These are phyloP conservation scores for Lipomyces sp. DNA, from an alignment of 805 yeast genomes.

Conservation along the genomic window DNA sequence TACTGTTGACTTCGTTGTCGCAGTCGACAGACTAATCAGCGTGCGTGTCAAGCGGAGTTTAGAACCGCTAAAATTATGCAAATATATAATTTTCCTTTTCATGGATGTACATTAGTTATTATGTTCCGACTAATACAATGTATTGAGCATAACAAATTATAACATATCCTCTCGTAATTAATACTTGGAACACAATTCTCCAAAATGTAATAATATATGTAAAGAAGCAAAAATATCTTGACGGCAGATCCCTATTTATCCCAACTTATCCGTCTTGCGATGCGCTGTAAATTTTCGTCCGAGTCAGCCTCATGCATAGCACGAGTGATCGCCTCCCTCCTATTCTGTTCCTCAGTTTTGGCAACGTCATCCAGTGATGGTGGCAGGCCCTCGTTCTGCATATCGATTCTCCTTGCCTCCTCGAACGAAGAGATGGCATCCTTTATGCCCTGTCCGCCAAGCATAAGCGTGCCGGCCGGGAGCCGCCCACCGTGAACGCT, in stretches of 20 bases:
- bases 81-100: neutral
- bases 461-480: slow-evolving; percentile 83
- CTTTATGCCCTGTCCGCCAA: slow-evolving; percentile 80
- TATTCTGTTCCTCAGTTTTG: slow-evolving; percentile 53
- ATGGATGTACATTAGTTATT: neutral
- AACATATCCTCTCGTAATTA: neutral
- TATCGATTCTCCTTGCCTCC: slow-evolving; percentile 80
- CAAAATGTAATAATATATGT: neutral
- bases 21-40: no score
- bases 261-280: slow-evolving; percentile 30
- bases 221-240: neutral
- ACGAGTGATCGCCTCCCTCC: slow-evolving; percentile 45
- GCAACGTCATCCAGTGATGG: slow-evolving; percentile 68
- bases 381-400: slow-evolving; percentile 85
- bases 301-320: slow-evolving; percentile 28
- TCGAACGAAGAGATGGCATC: slow-evolving; percentile 73
- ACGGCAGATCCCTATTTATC: neutral
- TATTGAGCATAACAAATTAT: neutral
- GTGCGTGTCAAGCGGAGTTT: no score
- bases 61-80: neutral
- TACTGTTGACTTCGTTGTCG: no score
- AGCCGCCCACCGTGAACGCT: slow-evolving; percentile 69
- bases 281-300: slow-evolving; percentile 28
- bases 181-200: neutral
- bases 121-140: neutral